These are phyloP conservation scores for Coemansia sp. DNA, from an alignment of 192 early-diverging fungal species.

Conservation along the genomic window DNA sequence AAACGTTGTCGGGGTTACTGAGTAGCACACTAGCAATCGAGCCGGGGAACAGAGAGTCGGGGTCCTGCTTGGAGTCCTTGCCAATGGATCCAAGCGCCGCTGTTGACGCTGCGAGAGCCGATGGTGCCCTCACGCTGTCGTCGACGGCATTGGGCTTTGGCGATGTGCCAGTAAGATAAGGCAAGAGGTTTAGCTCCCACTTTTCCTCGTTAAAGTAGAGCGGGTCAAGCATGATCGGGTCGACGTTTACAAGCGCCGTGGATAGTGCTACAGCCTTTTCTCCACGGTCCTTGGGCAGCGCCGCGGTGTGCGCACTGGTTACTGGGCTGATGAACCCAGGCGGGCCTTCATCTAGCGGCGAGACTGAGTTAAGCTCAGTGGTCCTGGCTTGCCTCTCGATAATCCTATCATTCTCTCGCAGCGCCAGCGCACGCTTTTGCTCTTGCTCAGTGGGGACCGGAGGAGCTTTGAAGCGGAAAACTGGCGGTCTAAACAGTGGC, in stretches of 20 bases:
- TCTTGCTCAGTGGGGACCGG: conserved; percentile 51
- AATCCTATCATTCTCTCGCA: conserved; percentile 1
- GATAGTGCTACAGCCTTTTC: not conserved
- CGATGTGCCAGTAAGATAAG: conserved; percentile 19
- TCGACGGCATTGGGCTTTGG: not conserved
- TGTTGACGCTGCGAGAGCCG: conserved; percentile 2
- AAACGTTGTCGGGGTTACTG: conserved; percentile 5
- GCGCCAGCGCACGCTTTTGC: conserved; percentile 28
- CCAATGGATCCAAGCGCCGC: not conserved
- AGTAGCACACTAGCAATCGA: not conserved
- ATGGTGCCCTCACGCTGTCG: not conserved
- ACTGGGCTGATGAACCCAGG: conserved; percentile 10
- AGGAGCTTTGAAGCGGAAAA: conserved; percentile 77
- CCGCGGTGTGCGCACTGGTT: conserved; percentile 1
- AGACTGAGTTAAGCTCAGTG: conserved; percentile 31
- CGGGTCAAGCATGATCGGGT: conserved; percentile 52
- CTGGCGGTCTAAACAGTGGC: conserved; percentile 87
- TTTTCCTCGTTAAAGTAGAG: conserved; percentile 54
- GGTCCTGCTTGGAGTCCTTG: not conserved
- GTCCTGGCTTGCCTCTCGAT: conserved; percentile 27
- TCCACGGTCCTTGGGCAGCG: conserved; percentile 36
- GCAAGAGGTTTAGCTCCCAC: conserved; percentile 35
- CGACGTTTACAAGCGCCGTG: conserved; percentile 15
- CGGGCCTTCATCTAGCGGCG: conserved; percentile 42
- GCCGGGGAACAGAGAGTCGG: not conserved